Evolutionary conservation across 805 yeast genomes (phyloP).

Genomic region (Candida boidinii): DNA sequence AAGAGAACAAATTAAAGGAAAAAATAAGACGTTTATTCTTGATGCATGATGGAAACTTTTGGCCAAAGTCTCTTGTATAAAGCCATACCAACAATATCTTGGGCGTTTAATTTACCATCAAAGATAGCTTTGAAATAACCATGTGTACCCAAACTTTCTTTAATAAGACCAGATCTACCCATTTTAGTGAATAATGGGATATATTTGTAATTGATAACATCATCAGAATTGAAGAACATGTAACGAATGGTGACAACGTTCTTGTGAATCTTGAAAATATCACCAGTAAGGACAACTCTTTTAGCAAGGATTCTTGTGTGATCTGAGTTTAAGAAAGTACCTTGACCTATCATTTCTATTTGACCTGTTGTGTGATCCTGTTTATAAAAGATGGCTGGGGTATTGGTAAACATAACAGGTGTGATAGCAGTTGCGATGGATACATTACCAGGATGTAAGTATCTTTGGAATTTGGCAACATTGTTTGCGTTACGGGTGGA

Average conservation of each 20-base stretch:
- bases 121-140: slow-evolving; percentile 96
- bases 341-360: slow-evolving; percentile 75
- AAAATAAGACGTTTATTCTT: no score
- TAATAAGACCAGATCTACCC: slow-evolving; percentile 92
- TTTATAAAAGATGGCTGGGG: slow-evolving; percentile 81
- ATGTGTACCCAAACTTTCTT: slow-evolving; percentile 94
- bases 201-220: slow-evolving; percentile 80
- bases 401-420: slow-evolving; percentile 75
- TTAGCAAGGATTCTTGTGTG: slow-evolving; percentile 79
- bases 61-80: slow-evolving; percentile 95
- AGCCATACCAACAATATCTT: slow-evolving; percentile 91
- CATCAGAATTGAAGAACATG: slow-evolving; percentile 93
- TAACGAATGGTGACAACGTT: slow-evolving; percentile 85
- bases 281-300: slow-evolving; percentile 85
- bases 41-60: slow-evolving; percentile 22
- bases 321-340: slow-evolving; percentile 82
- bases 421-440: slow-evolving; percentile 82
- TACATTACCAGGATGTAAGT: slow-evolving; percentile 66
- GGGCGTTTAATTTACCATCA: slow-evolving; percentile 83
- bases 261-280: slow-evolving; percentile 92
- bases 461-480: slow-evolving; percentile 80
- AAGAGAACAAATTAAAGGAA: neutral
- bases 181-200: slow-evolving; percentile 88
- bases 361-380: slow-evolving; percentile 34
- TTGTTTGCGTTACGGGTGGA: slow-evolving; percentile 71